Evolutionary conservation across 768 basidiomycete species (phyloP), one percentile per base, ranked within the genome.

Genomic region (Tulasnella sp.): DNA sequence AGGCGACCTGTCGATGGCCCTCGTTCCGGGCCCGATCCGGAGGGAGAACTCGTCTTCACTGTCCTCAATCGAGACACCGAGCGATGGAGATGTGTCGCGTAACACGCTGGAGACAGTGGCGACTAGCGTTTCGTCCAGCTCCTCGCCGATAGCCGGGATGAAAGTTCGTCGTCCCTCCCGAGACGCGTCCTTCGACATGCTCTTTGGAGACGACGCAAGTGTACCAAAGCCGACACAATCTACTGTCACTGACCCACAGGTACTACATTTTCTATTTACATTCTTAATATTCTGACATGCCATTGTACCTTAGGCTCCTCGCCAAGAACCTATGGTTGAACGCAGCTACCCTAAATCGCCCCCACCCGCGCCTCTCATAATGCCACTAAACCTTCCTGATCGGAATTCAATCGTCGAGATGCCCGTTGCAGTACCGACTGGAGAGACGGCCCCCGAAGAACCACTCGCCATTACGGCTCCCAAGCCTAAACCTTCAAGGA

Each of bases 321-420:
- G 35, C 39, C 26, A 36, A 65, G 64, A 65, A 17, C 35, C 64
- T 22, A 22, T 29, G 6, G 5, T n/a, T 3, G 64, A 65, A 34
- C 64, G 64, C 19, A 65, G 64, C 22, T 65, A 65, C 64, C 64
- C 64, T 22, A 36, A 36, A 9, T 70, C 69, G 1, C 69, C 69
- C 16, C 69, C 69, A 26, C 69, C 69, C 8, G 69, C 69, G 9
- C 69, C 69, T 11, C 69, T 70, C 32, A 35, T 70, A 17, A 70
- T 70, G 69, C 69, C 69, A 47, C 32, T 47, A 9, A 35, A 26
- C 12, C 37, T 70, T 12, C 69, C 69, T n/a, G 64, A 65, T 36
- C 64, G 64, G 4, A 65, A 65, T 29, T 65, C 64, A 8, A 40
- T 65, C 19, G 64, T 65, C 64, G 52, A 59, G 52, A 32, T 59